Percentiles rank a stretch among this genome's conserved stretches.
Evolutionary conservation across 2,329 filamentous ascomycete genomes (phyloP).

Genomic region (Fusarium dlaminii): DNA sequence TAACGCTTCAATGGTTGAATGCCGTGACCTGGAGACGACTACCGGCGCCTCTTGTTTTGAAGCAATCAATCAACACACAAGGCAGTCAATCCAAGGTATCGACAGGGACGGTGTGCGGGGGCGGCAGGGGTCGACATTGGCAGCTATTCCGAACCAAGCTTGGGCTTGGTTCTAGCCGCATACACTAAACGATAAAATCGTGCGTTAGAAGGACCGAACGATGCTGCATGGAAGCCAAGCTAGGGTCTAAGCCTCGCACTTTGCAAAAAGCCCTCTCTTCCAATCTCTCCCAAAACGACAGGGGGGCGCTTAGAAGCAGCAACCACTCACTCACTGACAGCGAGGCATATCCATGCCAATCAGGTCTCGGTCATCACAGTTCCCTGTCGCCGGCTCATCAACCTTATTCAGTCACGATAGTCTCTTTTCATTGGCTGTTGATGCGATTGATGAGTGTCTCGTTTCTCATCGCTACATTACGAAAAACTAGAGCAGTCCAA

Average conservation of each 20-base stretch:
- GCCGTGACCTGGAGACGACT: constrained; percentile 28
- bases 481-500: constrained; percentile 7
- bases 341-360: constrained; percentile 32
- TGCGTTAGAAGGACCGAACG: constrained; percentile 45
- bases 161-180: constrained; percentile 26
- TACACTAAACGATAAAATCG: constrained; percentile 40
- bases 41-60: constrained; percentile 25
- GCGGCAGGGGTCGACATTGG: constrained; percentile 28
- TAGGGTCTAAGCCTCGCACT: constrained; percentile 43
- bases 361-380: constrained; percentile 16
- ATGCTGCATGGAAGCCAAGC: constrained; percentile 42
- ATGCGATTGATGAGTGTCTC: constrained; percentile 10
- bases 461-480: constrained; percentile 14
- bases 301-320: constrained; percentile 18
- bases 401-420: constrained; percentile 26
- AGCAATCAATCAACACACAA: constrained; percentile 16
- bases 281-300: constrained; percentile 20
- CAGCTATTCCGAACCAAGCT: constrained; percentile 34
- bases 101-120: constrained; percentile 38
- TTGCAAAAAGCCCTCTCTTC: constrained; percentile 41
- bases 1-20: constrained; percentile 11
- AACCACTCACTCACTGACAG: constrained; percentile 22
- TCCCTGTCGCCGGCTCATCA: constrained; percentile 27
- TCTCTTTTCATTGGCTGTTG: constrained; percentile 17
- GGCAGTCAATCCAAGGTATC: constrained; percentile 22